Base-by-base conservation (phyloP, 306 rosid species). In the Cucumis cinereus region DNA sequence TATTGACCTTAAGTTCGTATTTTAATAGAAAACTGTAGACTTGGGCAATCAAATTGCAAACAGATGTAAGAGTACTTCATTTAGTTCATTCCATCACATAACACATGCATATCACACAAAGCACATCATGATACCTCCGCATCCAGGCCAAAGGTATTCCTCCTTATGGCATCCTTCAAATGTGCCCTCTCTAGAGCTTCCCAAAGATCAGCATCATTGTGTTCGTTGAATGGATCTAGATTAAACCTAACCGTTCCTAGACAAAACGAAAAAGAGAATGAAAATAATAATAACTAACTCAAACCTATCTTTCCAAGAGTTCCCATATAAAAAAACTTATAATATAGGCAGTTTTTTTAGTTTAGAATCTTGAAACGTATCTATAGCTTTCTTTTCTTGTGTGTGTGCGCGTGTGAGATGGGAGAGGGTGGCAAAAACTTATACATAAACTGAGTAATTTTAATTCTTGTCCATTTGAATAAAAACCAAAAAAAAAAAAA, bases 181-280 rank as follows among this genome's bases (percentile, higher is more conserved):
- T 85, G 84, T 49, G 82, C 88, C 71, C 80, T 78, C 71, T 87
- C 90, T 73, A 84, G 75, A 72, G 88, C 85, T 78, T 87, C 90
- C 90, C 90, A 87, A 43, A 87, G 83, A 47, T 87, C 88, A 64
- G 83, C 85, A 53, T 87, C 90, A 73, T 80, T 87, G 68, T 87
- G 90, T 23, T 87, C 86, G 22, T 61, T 59, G 75, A 87, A 87
- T 5, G 90, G 90, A 76, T 87, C 90, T 26, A 87, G 90, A 79
- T 87, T 87, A 74, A 87, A 87, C 82, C 90, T 84, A 74, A 87
- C 85, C 56, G 87, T 80, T 78, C 90, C 90, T 86, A 15, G 20
- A 33, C 71, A 68, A 10, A 41, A n/a, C 13, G 9, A 47, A 59
- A 79, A 26, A 73, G 77, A 28, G 22, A 52, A 67, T 67, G 11